These are phyloP conservation scores for Microbotryum intermedium DNA, from an alignment of 1,284 basidiomycete genomes.

Conservation along the genomic window DNA sequence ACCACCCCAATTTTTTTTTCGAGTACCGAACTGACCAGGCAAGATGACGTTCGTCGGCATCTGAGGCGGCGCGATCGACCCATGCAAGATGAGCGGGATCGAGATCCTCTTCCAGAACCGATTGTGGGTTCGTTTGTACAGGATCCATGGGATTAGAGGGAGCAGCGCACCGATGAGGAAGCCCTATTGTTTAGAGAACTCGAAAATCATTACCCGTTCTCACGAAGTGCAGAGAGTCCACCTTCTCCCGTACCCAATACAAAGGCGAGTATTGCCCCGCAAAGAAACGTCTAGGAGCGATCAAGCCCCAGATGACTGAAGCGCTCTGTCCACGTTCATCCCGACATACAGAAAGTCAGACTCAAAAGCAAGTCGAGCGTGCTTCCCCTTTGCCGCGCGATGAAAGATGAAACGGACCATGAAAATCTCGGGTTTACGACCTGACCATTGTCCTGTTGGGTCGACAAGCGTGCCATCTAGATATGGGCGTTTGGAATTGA, in stretches of 20 bases:
- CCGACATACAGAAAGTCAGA: too few species aligned
- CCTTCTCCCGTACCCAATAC: constrained; percentile 17
- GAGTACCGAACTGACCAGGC: background rate
- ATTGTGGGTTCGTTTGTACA: constrained; percentile 25
- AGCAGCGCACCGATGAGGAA: constrained; percentile 34
- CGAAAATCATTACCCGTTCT: background rate
- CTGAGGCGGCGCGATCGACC: constrained; percentile 33
- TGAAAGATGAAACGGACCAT: background rate
- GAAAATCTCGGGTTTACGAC: constrained; percentile 28
- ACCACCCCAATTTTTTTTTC: too few species aligned
- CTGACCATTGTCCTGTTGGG: constrained; percentile 41
- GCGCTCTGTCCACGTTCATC: constrained; percentile 19
- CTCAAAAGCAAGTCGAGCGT: too few species aligned
- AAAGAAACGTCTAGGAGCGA: constrained; percentile 42
- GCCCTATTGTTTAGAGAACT: constrained; percentile 24
- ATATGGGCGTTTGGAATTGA: constrained; percentile 35
- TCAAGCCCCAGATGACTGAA: constrained; percentile 41
- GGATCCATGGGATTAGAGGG: constrained; percentile 34
- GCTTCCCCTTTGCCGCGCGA: too few species aligned
- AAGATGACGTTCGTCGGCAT: constrained; percentile 35
- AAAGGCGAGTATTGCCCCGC: constrained; percentile 35
- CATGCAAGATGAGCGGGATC: constrained; percentile 34
- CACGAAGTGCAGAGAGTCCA: background rate
- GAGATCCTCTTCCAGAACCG: constrained; percentile 29
- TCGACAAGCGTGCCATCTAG: constrained; percentile 41